Evolutionary conservation across 345 rosid genomes (phyloP), one percentile per base, ranked within the genome.

Genomic region (Xanthoceras sorbifolium): DNA sequence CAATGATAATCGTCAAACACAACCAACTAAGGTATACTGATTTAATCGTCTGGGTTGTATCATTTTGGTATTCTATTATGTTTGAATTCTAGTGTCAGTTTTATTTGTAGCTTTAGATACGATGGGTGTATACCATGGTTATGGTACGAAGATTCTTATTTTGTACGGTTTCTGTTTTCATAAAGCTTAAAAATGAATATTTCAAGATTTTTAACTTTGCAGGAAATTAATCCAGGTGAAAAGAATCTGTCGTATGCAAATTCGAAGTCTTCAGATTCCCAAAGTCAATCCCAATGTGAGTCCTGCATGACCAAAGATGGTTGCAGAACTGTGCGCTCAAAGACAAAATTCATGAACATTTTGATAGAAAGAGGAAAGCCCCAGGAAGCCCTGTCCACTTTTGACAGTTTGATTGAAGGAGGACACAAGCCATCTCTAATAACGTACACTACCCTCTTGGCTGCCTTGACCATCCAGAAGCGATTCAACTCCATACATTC

Each of bases 391-490:
- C 71, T 78, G 63, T 75, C 91, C 25, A 59, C 84, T 44, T 88
- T 85, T 76, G 78, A 86, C 46, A 60, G 83, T 50, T 73, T 88
- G 82, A 73, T 86, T 20, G 86, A 83, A 74, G 83, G 86, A 63
- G 91, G 91, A 25, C 91, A 90, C 55, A 86, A 11, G 38, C 91
- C 89, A 40, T 86, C 90, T 73, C 66, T 86, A 69, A 73, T 90
- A 79, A 81, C 89, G 23, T 88, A 83, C 84, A 88, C 90, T 63
- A 86, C 90, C 76, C 90, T 90, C 71, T 28, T 90, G 76, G 90
- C 90, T 59, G 87, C 89, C 3, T 84, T 86, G 90, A 88, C 91
- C 20, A 76, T 79, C 59, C 93, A 87, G 72, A 88, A 87, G 61
- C 81, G 82, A 80, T 85, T 85, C 68, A 52, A 82, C 48, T 86